Evolutionary conservation across 108 stramenopile genomes (phyloP).

Genomic region (Nannochloropsis oceanica): DNA sequence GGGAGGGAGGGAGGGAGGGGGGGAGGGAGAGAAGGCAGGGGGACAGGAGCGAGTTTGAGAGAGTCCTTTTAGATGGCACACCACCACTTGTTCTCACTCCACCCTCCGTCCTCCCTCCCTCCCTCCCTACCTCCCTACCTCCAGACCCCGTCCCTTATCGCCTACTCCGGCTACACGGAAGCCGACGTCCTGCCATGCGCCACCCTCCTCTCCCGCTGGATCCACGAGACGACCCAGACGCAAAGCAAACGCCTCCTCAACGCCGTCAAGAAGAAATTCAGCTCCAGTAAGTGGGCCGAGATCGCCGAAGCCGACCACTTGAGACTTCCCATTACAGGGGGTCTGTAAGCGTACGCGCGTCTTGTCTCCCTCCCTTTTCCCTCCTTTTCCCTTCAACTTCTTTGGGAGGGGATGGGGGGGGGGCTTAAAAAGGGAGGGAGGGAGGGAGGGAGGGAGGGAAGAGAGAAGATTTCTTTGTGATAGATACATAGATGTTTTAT

Average conservation of each 20-base stretch:
- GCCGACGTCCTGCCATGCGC: background rate
- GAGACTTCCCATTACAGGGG: background rate
- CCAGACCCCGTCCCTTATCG: background rate
- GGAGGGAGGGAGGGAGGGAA: conserved; percentile 32
- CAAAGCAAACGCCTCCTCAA: conserved; percentile 21
- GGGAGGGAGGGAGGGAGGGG: background rate
- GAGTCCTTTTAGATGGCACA: too few species aligned
- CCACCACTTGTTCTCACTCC: background rate
- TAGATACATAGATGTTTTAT: conserved; percentile 14
- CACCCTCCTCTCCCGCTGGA: background rate
- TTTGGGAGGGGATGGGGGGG: conserved; percentile 15
- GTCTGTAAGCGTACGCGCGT: too few species aligned
- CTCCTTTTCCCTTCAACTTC: conserved; percentile 7
- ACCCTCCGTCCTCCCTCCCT: background rate
- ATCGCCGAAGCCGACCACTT: background rate
- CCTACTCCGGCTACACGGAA: background rate
- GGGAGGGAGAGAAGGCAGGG: background rate
- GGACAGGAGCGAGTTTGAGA: too few species aligned
- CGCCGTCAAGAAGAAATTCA: conserved; percentile 39
- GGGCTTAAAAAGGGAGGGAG: too few species aligned
- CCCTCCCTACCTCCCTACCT: background rate
- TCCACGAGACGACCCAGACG: background rate
- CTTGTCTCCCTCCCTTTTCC: background rate
- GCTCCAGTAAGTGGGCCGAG: background rate
- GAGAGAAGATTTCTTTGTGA: background rate